Base-by-base conservation (phyloP, 2,329 filamentous ascomycete genomes). In the Exophiala lecanii-corni region DNA sequence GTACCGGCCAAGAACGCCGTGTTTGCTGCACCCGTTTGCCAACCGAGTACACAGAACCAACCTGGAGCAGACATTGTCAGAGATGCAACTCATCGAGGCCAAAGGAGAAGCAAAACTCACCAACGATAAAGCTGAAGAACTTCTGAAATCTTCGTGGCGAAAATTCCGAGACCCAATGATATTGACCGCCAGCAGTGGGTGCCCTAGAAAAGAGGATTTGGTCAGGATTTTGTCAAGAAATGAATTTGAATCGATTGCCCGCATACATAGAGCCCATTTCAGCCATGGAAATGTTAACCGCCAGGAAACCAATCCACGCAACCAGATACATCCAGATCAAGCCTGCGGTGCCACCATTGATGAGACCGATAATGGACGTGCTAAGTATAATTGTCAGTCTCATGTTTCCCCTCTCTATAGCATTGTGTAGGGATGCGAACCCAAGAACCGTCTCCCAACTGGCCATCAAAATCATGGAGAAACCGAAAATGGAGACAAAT, bases 291-390 rank as follows among this genome's bases (percentile, higher is more conserved):
- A 62, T 57, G 43, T 64, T 65, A 23, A 68, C 63, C 4, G 62
- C 41, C 3, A 66, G 50, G 28, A 69, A 65, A 1, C 72, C 73
- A 21, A 68, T 54, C 67, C 71, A 73, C 9, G 66, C 67, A 25
- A 73, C 57, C 2, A 76, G 46, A 41, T 69, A 76, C 3, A 72
- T 66, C 64, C 73, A 79, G 30, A 78, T 68, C 9, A 76, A 62
- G 17, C 74, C 75, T 4, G 48, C 53, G 2, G 71, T 69, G 10
- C 75, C 75, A 5, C 75, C 75, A 50, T 76, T 75, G 42, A 51
- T 48, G 16, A 55, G 39, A 31, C 50, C 49, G 31, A 51, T 53
- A 12, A 50, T 47, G 9, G 45, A 46, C 5, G 47, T 51, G 9
- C 50, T 51, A 18, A 5, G n/a, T n/a, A n/a, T 23, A 21, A 17